These are phyloP conservation scores for Orychophragmus violaceus DNA, from an alignment of 345 rosid species.

Conservation along the genomic window DNA sequence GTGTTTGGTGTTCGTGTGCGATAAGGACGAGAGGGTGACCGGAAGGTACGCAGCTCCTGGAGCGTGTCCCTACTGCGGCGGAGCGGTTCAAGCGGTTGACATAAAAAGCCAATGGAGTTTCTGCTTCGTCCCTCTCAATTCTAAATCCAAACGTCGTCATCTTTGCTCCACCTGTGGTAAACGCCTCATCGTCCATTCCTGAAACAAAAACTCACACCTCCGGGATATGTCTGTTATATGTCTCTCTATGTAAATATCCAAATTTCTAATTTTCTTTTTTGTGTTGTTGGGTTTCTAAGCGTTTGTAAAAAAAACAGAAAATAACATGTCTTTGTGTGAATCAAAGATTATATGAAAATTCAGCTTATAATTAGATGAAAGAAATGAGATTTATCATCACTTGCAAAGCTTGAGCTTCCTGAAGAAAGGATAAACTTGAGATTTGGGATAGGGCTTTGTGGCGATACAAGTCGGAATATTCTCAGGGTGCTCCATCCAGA, in stretches of 20 bases:
- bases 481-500: conserved; percentile 94
- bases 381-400: conserved; percentile 28
- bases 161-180: conserved; percentile 58
- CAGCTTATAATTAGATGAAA: not conserved
- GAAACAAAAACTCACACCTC: not conserved
- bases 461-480: conserved; percentile 83
- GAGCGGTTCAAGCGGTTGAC: conserved; percentile 66
- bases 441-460: conserved; percentile 70
- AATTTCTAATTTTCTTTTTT: not conserved
- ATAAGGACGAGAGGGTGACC: conserved; percentile 72
- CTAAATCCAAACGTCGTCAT: conserved; percentile 50
- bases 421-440: conserved; percentile 46
- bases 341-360: not conserved
- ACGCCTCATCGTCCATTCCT: conserved; percentile 41
- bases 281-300: not conserved
- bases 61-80: conserved; percentile 90
- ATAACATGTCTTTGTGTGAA: not conserved
- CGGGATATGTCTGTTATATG: not conserved
- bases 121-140: conserved; percentile 74
- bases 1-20: conserved; percentile 94
- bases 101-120: conserved; percentile 74
- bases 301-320: not conserved
- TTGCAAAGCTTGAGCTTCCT: conserved; percentile 82
- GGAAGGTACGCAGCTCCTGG: conserved; percentile 76
- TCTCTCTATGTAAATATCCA: not conserved